A percentile compares a stretch with the other conserved stretches of the same genome.
phyloP scores from a whole-genome alignment of 2,329 filamentous ascomycete species.

The Didymella exigua region DNA sequence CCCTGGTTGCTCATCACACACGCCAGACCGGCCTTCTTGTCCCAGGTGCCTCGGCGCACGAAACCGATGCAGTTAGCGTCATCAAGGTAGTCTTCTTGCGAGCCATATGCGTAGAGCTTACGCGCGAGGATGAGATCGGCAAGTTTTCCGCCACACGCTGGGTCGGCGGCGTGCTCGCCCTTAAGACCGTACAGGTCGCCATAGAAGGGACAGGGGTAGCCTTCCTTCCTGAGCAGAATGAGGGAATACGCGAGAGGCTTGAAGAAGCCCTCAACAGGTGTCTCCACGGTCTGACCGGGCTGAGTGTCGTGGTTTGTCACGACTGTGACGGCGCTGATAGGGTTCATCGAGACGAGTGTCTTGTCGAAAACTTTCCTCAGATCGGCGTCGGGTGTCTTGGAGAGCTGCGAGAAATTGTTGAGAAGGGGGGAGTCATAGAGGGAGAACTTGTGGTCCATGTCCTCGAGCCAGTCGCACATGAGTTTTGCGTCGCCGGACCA shows the following conservation, averaged over 20 bases:
- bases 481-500: conserved; percentile 65
- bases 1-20: conserved; percentile 59
- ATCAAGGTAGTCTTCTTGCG: conserved; percentile 69
- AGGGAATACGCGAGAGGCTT: conserved; percentile 74
- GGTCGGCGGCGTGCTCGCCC: conserved; percentile 59
- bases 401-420: conserved; percentile 68
- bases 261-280: conserved; percentile 68
- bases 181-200: conserved; percentile 71
- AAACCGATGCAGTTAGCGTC: conserved; percentile 66
- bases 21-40: conserved; percentile 54
- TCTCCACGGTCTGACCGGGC: conserved; percentile 67
- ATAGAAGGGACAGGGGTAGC: conserved; percentile 72
- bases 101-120: conserved; percentile 70
- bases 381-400: conserved; percentile 62
- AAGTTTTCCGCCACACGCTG: conserved; percentile 59
- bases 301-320: conserved; percentile 76
- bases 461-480: conserved; percentile 63
- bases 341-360: conserved; percentile 61
- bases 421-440: conserved; percentile 73
- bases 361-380: conserved; percentile 67
- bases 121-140: conserved; percentile 66
- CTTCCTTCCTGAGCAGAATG: conserved; percentile 68
- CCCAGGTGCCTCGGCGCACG: conserved; percentile 59
- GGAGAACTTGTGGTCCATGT: conserved; percentile 59
- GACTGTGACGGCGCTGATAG: conserved; percentile 67